phyloP scores from a whole-genome alignment of 2,329 filamentous ascomycete species.

The Ophiostoma sp. region DNA sequence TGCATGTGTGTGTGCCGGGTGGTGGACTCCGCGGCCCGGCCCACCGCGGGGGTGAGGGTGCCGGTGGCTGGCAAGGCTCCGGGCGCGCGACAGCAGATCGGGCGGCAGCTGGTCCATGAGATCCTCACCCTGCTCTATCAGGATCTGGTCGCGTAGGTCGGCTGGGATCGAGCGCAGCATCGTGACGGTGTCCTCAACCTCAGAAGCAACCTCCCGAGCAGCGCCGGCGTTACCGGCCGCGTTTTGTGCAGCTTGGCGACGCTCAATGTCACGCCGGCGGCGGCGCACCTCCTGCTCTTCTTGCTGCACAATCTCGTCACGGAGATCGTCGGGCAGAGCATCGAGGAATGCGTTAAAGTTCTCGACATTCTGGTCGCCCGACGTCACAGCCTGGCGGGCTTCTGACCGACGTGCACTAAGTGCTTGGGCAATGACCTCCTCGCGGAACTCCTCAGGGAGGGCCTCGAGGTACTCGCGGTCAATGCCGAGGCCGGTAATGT shows the following conservation, averaged over 20 bases:
- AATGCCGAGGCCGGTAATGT: slow-evolving; percentile 91
- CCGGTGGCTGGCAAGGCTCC: slow-evolving; percentile 54
- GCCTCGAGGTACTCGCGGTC: slow-evolving; percentile 92
- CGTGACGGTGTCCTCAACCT: slow-evolving; percentile 86
- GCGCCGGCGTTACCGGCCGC: not conserved
- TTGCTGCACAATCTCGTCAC: slow-evolving; percentile 83
- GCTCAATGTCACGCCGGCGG: slow-evolving; percentile 75
- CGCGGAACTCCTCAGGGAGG: slow-evolving; percentile 92
- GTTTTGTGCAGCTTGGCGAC: slow-evolving; percentile 49
- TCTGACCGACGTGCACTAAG: slow-evolving; percentile 77
- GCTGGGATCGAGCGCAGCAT: slow-evolving; percentile 89
- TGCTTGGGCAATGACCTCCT: slow-evolving; percentile 91
- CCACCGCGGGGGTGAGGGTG: no score
- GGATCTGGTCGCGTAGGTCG: slow-evolving; percentile 73
- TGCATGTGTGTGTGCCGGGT: not conserved
- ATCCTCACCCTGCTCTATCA: slow-evolving; percentile 88
- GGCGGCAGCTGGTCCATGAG: slow-evolving; percentile 78
- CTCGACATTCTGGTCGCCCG: slow-evolving; percentile 64
- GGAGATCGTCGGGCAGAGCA: slow-evolving; percentile 83
- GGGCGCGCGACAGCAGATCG: slow-evolving; percentile 80
- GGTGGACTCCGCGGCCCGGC: not conserved
- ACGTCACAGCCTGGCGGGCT: slow-evolving; percentile 59
- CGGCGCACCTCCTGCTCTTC: slow-evolving; percentile 85
- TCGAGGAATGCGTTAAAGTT: slow-evolving; percentile 93
- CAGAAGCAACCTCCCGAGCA: slow-evolving; percentile 41